Evolutionary conservation across 345 rosid species (phyloP), one percentile per base, ranked within the genome.

Genomic region (Brassica rapa): DNA sequence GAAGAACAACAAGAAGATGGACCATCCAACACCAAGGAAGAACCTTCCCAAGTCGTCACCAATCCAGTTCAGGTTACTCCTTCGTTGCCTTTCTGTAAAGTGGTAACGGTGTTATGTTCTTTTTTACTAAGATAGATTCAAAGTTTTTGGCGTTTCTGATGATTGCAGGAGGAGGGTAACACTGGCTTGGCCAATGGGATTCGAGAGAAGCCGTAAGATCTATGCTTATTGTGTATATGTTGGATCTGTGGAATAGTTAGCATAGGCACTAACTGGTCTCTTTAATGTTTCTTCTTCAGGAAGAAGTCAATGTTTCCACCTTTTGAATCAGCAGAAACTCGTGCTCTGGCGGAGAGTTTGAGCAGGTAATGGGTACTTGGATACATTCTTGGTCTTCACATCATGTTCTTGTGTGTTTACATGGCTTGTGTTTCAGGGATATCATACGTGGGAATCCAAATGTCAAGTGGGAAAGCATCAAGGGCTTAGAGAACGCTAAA

Each of bases 391-490:
- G 61, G 53, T 60, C 63, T 14, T 60, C 4, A 49, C 30, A 29
- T 41, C 1, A 41, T 59, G 6, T 35, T 72, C 57, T 60, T 72
- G 53, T 32, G 77, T 53, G 59, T 15, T 1, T 49, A 65, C 59
- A 15, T 66, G 30, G 41, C 25, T 12, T 57, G 79, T 16, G 64
- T 78, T 30, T 39, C 80, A 95, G 99, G 91, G 99, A 95, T 80
- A 95, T 95, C 55, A 89, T 95, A 37, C 97, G 89, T 21, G 98
- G 99, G 55, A 95, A 82, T 82, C 98, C 96, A 51, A 91, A 95
- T 86, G 89, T 95, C 73, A 92, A 85, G 72, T 95, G 98, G 99
- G 99, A 95, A 72, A 91, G 89, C 84, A 91, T 95, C 62, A 93
- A 95, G 69, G 99, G 98, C 24, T 73, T 95, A 61, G 96, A 90